A percentile compares a stretch with the other conserved stretches of the same genome.
Conservation (phyloP, 257 asterid genomes). For the Linaria vulgaris region DNA sequence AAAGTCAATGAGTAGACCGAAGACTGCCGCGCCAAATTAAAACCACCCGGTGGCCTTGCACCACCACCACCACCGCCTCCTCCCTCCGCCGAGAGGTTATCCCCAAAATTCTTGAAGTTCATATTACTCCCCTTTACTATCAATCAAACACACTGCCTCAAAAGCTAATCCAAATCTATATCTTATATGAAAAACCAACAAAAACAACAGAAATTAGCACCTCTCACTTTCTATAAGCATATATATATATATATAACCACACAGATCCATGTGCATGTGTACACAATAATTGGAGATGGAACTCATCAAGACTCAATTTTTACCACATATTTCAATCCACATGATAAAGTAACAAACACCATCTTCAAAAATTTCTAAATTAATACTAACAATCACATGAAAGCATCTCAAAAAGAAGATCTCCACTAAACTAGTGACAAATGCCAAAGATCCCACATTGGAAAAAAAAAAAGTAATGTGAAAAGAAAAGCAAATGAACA, state of each 20-base stretch:
- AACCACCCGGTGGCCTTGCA: conserved; percentile 41
- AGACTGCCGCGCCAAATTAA: conserved; percentile 58
- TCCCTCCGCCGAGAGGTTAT: conserved; percentile 38
- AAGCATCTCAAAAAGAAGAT: conserved; percentile 3
- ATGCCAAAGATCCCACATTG: conserved; percentile 10
- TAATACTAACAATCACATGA: not conserved
- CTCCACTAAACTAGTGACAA: too few relatives aligned
- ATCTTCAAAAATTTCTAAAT: not conserved
- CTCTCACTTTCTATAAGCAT: conserved; percentile 10
- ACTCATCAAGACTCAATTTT: conserved; percentile 1
- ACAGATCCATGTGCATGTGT: not conserved
- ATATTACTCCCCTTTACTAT: conserved; percentile 57
- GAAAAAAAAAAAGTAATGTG: conserved; percentile 10
- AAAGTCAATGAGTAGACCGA: conserved; percentile 87
- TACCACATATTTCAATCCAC: not conserved
- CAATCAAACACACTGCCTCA: conserved; percentile 18
- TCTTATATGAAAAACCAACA: conserved; percentile 26
- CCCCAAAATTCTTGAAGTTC: conserved; percentile 67
- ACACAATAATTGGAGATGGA: not conserved
- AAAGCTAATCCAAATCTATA: conserved; percentile 31
- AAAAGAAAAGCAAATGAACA: not conserved
- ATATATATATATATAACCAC: conserved; percentile 6
- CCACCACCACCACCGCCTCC: conserved; percentile 40
- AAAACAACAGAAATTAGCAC: conserved; percentile 25
- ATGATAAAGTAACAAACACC: not conserved